phyloP scores from a whole-genome alignment of 1,284 basidiomycete species.

The Athelia psychrophila region DNA sequence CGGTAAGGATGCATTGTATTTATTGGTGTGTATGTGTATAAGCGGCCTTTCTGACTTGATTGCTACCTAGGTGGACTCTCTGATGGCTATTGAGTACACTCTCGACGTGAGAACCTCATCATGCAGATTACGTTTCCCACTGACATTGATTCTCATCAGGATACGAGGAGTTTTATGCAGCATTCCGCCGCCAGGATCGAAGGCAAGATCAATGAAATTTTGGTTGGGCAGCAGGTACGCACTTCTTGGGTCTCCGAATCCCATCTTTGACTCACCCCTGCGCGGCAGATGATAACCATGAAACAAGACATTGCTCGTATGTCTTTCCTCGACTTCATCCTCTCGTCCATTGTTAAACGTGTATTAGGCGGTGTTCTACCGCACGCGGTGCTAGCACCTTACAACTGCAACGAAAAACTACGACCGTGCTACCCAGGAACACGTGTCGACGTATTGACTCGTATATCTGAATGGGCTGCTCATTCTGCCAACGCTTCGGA shows the following conservation, averaged over 20 bases:
- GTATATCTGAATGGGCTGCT: neutral
- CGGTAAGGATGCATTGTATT: neutral
- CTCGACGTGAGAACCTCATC: neutral
- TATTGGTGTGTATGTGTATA: no score
- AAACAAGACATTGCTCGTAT: no score
- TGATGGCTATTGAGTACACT: neutral
- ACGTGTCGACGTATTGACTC: neutral
- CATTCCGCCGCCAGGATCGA: neutral
- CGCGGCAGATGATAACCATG: no score
- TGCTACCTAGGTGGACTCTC: neutral
- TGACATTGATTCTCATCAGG: neutral
- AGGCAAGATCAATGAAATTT: neutral
- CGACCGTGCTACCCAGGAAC: neutral
- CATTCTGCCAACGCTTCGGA: no score
- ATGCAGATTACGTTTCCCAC: no score
- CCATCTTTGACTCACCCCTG: no score
- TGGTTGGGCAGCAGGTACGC: neutral
- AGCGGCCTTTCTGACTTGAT: neutral
- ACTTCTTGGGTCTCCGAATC: no score
- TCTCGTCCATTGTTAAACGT: no score
- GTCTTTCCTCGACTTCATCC: no score
- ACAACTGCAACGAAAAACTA: neutral
- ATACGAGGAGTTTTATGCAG: neutral
- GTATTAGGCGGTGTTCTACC: neutral
- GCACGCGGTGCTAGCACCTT: neutral